Evolutionary conservation across 805 yeast genomes (phyloP).

Genomic region (Isabelozyma gotoi): DNA sequence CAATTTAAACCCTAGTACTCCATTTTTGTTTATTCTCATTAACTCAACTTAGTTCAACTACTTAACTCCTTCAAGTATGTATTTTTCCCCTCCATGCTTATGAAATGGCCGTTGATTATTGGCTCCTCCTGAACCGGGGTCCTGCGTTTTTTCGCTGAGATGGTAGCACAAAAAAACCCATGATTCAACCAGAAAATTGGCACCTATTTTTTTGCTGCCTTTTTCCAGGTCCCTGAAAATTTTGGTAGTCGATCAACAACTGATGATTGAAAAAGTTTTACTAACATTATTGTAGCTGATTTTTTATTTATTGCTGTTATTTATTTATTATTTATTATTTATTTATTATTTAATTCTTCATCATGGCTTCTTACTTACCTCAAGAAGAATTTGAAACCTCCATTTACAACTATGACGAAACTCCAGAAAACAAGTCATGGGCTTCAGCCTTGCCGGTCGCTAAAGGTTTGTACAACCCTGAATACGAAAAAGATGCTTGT

Average conservation of each 20-base stretch:
- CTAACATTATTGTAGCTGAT: neutral
- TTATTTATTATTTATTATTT: neutral
- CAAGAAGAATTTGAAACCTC: constrained; percentile 34
- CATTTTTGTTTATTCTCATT: too few species aligned
- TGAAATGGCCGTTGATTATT: neutral
- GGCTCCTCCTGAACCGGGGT: too few species aligned
- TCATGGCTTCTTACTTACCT: constrained; percentile 37
- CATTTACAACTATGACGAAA: constrained; percentile 69
- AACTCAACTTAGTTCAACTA: too few species aligned
- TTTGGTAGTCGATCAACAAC: too few species aligned
- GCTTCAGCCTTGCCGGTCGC: constrained; percentile 83
- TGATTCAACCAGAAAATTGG: too few species aligned
- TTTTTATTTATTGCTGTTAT: neutral
- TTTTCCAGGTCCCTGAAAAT: too few species aligned
- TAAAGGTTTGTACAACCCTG: constrained; percentile 92
- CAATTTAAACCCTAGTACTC: too few species aligned
- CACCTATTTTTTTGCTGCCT: too few species aligned
- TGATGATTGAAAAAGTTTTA: too few species aligned
- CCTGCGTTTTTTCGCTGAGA: neutral
- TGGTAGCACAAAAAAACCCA: neutral
- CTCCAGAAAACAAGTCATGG: constrained; percentile 84
- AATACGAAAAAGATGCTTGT: constrained; percentile 93
- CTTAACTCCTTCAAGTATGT: neutral
- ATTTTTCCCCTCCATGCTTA: neutral
- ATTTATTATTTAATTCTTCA: neutral